Conservation (phyloP, 2,329 filamentous ascomycete genomes). For the Zalaria sp. region DNA sequence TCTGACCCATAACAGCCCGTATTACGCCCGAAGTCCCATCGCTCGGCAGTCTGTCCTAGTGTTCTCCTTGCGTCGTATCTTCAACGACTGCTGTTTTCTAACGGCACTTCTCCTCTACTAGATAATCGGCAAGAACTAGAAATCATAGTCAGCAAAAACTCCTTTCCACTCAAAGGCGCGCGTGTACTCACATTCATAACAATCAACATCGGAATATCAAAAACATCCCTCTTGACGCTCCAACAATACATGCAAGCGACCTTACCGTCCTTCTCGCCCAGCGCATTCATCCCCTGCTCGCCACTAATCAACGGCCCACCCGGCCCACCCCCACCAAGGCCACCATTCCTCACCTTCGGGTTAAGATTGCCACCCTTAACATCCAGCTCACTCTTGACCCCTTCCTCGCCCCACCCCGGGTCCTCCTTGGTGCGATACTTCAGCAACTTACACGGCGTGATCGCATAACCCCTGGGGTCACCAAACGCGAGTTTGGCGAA, state of each 20-base stretch:
- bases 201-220: constrained; percentile 97
- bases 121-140: neutral
- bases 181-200: constrained; percentile 81
- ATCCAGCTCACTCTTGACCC: constrained; percentile 3
- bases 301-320: constrained; percentile 31
- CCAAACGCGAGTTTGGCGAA: constrained; percentile 87
- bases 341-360: constrained; percentile 6
- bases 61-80: too few relatives aligned
- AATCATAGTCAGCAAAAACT: neutral
- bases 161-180: neutral
- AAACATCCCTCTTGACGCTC: constrained; percentile 92
- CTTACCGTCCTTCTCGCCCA: constrained; percentile 72
- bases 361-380: constrained; percentile 8
- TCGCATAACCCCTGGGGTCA: constrained; percentile 74
- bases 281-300: constrained; percentile 65
- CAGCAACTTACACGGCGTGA: constrained; percentile 69
- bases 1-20: too few relatives aligned
- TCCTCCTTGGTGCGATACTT: constrained; percentile 72
- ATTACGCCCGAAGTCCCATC: too few relatives aligned
- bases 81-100: too few relatives aligned
- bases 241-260: constrained; percentile 93
- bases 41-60: too few relatives aligned
- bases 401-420: constrained; percentile 15
- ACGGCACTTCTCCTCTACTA: neutral
- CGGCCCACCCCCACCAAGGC: constrained; percentile 11